A percentile compares a stretch with the other conserved stretches of the same genome.
phyloP scores from a whole-genome alignment of 1,284 basidiomycete species.

The Leccinum variabile region DNA sequence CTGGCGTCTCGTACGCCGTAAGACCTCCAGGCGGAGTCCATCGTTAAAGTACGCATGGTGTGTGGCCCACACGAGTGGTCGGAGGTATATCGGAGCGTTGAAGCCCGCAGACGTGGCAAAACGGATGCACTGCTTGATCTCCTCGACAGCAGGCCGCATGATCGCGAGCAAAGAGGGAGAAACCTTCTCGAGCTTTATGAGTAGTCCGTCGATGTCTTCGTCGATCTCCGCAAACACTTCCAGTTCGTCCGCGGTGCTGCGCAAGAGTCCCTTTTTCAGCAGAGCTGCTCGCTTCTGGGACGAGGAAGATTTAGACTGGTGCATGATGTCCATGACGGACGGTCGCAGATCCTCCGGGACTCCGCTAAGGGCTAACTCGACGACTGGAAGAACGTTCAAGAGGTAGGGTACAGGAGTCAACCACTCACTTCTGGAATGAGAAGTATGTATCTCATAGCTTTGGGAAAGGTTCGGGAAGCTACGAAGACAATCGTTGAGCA shows the following conservation, averaged over 20 bases:
- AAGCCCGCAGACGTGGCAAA: slow-evolving; percentile 66
- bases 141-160: slow-evolving; percentile 52
- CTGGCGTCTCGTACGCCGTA: slow-evolving; percentile 60
- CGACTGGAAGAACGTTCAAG: slow-evolving; percentile 44
- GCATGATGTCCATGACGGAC: slow-evolving; percentile 60
- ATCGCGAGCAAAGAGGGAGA: slow-evolving; percentile 51
- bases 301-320: slow-evolving; percentile 58
- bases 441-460: slow-evolving; percentile 70
- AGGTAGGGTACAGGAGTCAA: neutral
- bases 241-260: slow-evolving; percentile 65
- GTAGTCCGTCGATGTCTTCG: slow-evolving; percentile 58
- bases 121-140: slow-evolving; percentile 66
- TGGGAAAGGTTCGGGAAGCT: slow-evolving; percentile 67
- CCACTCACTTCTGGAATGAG: slow-evolving; percentile 67
- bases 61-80: slow-evolving; percentile 69
- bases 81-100: slow-evolving; percentile 59
- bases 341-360: slow-evolving; percentile 54
- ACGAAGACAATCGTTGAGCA: slow-evolving; percentile 64
- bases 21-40: slow-evolving; percentile 76
- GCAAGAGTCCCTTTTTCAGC: slow-evolving; percentile 62
- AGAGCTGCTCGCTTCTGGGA: slow-evolving; percentile 69
- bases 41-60: slow-evolving; percentile 68
- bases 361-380: slow-evolving; percentile 59
- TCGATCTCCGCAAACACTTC: slow-evolving; percentile 66
- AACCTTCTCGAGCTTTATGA: slow-evolving; percentile 59